A percentile compares a stretch with the other conserved stretches of the same genome.
Conservation (phyloP, 78 protist species). For the Capsaspora owczarzaki region DNA sequence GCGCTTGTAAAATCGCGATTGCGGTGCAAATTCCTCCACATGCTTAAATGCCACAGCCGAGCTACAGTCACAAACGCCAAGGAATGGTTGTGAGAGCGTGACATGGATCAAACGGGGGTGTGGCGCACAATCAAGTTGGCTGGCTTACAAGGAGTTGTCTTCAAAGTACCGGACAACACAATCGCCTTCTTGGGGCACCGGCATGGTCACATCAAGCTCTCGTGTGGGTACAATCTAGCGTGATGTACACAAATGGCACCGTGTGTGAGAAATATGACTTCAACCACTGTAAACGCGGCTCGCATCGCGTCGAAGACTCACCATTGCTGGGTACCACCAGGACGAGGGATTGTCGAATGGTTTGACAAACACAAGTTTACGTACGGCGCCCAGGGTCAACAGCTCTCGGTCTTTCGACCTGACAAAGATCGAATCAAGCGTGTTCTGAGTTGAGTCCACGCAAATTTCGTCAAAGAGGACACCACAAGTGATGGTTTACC, state of each 20-base stretch:
- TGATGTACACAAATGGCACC: neutral
- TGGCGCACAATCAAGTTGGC: neutral
- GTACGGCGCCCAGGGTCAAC: neutral
- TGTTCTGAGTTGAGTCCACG: neutral
- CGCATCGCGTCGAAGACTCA: neutral
- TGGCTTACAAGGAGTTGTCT: neutral
- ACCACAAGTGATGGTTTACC: neutral
- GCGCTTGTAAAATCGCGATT: too few relatives aligned
- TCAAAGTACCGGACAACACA: neutral
- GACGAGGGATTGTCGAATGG: neutral
- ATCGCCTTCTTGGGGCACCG: neutral
- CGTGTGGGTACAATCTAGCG: neutral
- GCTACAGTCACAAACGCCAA: too few relatives aligned
- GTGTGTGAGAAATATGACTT: neutral
- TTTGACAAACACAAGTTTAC: neutral
- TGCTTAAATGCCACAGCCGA: too few relatives aligned
- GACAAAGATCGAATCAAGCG: neutral
- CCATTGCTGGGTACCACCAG: conserved; percentile 6
- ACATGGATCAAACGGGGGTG: neutral
- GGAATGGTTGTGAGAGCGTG: too few relatives aligned
- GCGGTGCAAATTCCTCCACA: too few relatives aligned
- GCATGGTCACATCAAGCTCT: neutral
- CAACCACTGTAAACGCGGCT: neutral
- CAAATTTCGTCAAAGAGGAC: neutral
- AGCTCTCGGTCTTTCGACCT: neutral